Conservation (phyloP, 495 filamentous ascomycete species). For the Penicillium samsonianum region DNA sequence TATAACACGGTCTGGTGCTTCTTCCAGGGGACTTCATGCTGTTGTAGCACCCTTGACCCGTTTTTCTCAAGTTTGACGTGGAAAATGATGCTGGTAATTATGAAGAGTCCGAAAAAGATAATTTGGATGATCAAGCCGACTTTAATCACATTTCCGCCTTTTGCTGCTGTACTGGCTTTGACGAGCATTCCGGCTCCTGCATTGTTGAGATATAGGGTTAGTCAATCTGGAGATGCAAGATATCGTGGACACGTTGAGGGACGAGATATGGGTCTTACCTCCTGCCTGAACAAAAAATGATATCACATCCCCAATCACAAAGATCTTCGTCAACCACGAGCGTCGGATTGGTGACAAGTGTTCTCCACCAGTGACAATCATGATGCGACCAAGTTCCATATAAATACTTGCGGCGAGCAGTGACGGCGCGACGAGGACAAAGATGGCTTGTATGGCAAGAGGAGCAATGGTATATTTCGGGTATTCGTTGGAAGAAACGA, state of each 20-base stretch:
- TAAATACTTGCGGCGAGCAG: conserved; percentile 54
- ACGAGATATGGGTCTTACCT: not conserved
- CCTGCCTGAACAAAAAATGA: conserved; percentile 15
- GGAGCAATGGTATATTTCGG: conserved; percentile 2
- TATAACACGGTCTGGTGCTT: not conserved
- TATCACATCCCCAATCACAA: conserved; percentile 26
- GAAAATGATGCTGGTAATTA: not conserved
- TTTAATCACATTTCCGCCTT: not conserved
- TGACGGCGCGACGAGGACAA: conserved; percentile 40
- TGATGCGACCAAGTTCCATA: conserved; percentile 52
- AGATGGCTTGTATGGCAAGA: conserved; percentile 22
- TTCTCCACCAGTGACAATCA: conserved; percentile 41
- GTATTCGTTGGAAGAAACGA: not conserved
- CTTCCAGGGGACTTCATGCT: not conserved
- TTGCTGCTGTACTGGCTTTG: not conserved
- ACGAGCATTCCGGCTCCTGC: not conserved
- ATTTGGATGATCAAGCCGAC: not conserved
- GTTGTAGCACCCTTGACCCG: not conserved
- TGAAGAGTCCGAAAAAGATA: not conserved
- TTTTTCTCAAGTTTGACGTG: not conserved
- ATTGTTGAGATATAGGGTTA: not conserved
- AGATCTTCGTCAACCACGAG: conserved; percentile 23
- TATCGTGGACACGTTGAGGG: not conserved
- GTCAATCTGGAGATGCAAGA: not conserved
- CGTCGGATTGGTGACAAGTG: not conserved